Evolutionary conservation across 2,329 filamentous ascomycete genomes (phyloP).

Genomic region (Trichoderma simmonsii): DNA sequence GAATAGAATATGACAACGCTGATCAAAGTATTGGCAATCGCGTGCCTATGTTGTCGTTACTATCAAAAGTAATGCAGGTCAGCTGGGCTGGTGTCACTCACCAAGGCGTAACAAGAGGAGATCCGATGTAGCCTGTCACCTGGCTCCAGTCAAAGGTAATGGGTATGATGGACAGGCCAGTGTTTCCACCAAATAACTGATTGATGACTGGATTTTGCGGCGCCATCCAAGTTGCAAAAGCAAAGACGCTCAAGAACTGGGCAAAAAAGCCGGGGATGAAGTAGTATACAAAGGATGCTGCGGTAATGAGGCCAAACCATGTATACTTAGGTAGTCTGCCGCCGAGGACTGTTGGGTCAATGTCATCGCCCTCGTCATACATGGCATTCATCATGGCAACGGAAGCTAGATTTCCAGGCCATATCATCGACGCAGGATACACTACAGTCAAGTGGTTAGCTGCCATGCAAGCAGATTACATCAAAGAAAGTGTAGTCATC

Average conservation of each 20-base stretch:
- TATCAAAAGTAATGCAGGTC: background rate
- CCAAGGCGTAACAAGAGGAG: slow-evolving; percentile 68
- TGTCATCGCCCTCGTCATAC: slow-evolving; percentile 57
- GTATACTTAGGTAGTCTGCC: slow-evolving; percentile 64
- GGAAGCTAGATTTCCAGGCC: slow-evolving; percentile 65
- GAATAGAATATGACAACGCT: slow-evolving; percentile 65
- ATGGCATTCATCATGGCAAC: slow-evolving; percentile 69
- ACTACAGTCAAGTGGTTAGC: slow-evolving; percentile 34
- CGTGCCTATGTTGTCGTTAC: slow-evolving; percentile 46
- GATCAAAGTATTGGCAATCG: slow-evolving; percentile 69
- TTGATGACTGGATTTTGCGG: slow-evolving; percentile 67
- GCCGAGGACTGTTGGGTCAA: slow-evolving; percentile 54
- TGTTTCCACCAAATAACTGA: slow-evolving; percentile 68
- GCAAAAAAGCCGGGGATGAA: slow-evolving; percentile 68
- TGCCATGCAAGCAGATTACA: background rate
- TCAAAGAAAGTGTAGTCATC: slow-evolving; percentile 19
- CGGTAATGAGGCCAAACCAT: slow-evolving; percentile 60
- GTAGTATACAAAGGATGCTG: slow-evolving; percentile 61
- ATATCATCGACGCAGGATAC: slow-evolving; percentile 70
- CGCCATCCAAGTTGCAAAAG: slow-evolving; percentile 68
- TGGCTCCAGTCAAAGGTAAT: slow-evolving; percentile 78
- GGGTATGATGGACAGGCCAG: slow-evolving; percentile 64
- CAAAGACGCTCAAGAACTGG: slow-evolving; percentile 67
- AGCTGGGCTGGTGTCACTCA: slow-evolving; percentile 33
- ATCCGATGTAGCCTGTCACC: slow-evolving; percentile 64